phyloP scores from a whole-genome alignment of 495 filamentous ascomycete genomes.

The Podospora tetraspora region DNA sequence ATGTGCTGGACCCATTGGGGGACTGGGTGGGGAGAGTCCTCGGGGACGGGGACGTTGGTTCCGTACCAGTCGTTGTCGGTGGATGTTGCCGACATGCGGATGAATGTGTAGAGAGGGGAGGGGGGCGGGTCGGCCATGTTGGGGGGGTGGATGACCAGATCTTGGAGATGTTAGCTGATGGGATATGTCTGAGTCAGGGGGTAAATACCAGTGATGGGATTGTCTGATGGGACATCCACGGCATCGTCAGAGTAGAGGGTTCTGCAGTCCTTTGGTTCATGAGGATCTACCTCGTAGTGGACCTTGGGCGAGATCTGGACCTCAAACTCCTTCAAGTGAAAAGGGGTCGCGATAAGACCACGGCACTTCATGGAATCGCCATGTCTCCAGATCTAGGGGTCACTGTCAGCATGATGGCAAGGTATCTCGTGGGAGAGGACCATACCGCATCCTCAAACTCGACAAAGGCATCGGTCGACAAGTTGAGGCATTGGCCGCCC shows the following conservation, averaged over 20 bases:
- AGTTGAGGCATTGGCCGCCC: slow-evolving; percentile 37
- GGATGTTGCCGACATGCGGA: slow-evolving; percentile 42
- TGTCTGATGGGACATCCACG: slow-evolving; percentile 17
- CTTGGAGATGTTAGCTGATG: slow-evolving; percentile 17
- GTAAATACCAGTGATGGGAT: slow-evolving; percentile 41
- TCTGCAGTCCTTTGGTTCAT: slow-evolving; percentile 32
- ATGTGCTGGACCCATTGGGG: slow-evolving; percentile 43
- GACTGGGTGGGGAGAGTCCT: slow-evolving; percentile 11
- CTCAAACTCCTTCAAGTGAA: slow-evolving; percentile 35
- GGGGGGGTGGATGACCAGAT: slow-evolving; percentile 41
- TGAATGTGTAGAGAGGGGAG: slow-evolving; percentile 37
- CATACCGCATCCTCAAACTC: slow-evolving; percentile 44
- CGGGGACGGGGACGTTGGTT: slow-evolving; percentile 32
- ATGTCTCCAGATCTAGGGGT: slow-evolving; percentile 33
- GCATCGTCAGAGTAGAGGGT: slow-evolving; percentile 32
- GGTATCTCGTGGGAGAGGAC: background rate
- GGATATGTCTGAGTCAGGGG: background rate
- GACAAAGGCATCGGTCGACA: slow-evolving; percentile 42
- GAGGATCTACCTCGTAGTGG: slow-evolving; percentile 13
- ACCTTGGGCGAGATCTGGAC: slow-evolving; percentile 25
- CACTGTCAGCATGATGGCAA: slow-evolving; percentile 12
- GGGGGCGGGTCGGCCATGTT: slow-evolving; percentile 24
- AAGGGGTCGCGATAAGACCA: slow-evolving; percentile 40
- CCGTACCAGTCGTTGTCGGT: slow-evolving; percentile 43
- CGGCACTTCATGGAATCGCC: slow-evolving; percentile 29